Percentiles rank a stretch among this genome's conserved stretches.
Evolutionary conservation across 2,329 filamentous ascomycete species (phyloP).

Genomic region (Gnomoniopsis sp.): DNA sequence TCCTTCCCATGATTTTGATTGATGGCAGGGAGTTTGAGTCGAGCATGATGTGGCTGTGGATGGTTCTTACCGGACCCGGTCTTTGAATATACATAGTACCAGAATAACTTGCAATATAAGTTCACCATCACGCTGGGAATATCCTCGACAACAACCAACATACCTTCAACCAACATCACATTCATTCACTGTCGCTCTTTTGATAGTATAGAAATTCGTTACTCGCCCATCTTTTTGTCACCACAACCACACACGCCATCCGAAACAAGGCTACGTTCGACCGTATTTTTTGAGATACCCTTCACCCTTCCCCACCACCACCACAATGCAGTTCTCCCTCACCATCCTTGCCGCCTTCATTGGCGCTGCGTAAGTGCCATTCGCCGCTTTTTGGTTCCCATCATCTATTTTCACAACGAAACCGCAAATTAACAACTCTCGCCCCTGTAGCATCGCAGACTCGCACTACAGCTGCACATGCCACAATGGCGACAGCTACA

Average conservation of each 20-base stretch:
- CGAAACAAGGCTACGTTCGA: background rate
- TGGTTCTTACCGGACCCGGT: background rate
- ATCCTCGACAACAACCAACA: background rate
- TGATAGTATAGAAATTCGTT: slow-evolving; percentile 1
- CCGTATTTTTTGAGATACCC: background rate
- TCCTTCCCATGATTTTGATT: background rate
- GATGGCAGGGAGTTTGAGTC: background rate
- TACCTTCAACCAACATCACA: background rate
- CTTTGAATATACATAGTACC: background rate
- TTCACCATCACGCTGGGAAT: background rate
- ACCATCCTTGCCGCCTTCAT: slow-evolving; percentile 11
- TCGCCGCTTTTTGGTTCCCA: too few relatives aligned
- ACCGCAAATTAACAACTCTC: too few relatives aligned
- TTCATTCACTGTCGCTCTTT: slow-evolving; percentile 3
- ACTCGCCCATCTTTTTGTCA: background rate
- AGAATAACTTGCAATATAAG: background rate
- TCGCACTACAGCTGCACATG: slow-evolving; percentile 22
- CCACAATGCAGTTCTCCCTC: slow-evolving; percentile 10
- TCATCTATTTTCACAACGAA: too few relatives aligned
- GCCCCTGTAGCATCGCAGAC: slow-evolving; percentile 19
- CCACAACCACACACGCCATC: background rate
- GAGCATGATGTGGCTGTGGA: background rate
- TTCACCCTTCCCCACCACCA: background rate
- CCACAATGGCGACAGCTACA: slow-evolving; percentile 24
- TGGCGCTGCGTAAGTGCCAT: slow-evolving; percentile 6